Percentiles rank a stretch among this genome's conserved stretches.
These are phyloP conservation scores for Drechslerella dactyloides DNA, from an alignment of 2,329 filamentous ascomycete genomes.

Conservation along the genomic window DNA sequence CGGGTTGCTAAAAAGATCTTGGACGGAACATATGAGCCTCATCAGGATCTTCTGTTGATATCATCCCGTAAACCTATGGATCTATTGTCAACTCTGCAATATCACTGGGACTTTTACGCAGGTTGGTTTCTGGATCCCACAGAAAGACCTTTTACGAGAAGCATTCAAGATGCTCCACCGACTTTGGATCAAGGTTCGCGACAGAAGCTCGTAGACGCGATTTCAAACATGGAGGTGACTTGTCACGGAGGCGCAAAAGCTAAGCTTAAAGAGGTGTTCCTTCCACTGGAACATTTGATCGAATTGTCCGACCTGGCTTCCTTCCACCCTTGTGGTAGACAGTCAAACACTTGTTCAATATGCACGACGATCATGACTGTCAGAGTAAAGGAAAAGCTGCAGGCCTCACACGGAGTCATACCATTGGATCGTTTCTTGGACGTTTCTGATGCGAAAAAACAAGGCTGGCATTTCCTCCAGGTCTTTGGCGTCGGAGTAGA, in stretches of 20 bases:
- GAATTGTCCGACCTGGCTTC: neutral
- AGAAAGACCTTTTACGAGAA: neutral
- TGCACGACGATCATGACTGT: neutral
- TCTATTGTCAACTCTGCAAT: neutral
- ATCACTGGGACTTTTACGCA: constrained; percentile 3
- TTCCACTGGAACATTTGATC: constrained; percentile 1
- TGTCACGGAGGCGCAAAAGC: neutral
- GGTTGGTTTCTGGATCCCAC: neutral
- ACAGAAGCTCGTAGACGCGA: neutral
- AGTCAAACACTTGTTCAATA: neutral
- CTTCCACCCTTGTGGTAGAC: neutral
- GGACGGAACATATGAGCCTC: neutral
- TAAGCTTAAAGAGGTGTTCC: neutral
- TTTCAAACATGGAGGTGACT: neutral
- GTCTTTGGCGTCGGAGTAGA: neutral
- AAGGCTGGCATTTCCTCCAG: neutral
- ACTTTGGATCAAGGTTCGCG: neutral
- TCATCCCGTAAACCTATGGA: neutral
- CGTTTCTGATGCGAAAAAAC: neutral
- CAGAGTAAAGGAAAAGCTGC: neutral
- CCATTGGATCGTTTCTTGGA: neutral
- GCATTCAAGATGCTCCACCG: neutral
- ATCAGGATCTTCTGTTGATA: neutral
- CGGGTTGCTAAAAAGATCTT: neutral
- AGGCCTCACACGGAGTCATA: constrained; percentile 4